Evolutionary conservation across 306 rosid genomes (phyloP).

Genomic region (Canavalia gladiata): DNA sequence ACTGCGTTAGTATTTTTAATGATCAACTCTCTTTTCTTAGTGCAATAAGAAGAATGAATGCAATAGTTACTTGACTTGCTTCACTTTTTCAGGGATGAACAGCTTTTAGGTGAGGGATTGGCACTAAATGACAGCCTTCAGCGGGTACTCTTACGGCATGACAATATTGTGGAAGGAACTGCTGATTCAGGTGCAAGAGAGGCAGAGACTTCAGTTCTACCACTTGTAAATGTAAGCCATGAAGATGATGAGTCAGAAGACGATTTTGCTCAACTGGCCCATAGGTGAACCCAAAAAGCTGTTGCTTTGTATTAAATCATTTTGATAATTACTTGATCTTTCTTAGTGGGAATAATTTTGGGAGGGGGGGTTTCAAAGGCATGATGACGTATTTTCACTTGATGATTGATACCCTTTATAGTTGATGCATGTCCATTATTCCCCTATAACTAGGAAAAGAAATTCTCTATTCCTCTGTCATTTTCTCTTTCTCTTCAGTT

Average conservation of each 20-base stretch:
- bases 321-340: conserved; percentile 16
- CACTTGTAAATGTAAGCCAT: conserved; percentile 76
- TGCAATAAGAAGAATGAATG: conserved; percentile 44
- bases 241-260: conserved; percentile 93
- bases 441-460: conserved; percentile 3
- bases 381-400: conserved; percentile 20
- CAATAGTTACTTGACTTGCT: conserved; percentile 49
- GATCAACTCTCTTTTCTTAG: conserved; percentile 1
- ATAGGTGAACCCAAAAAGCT: conserved; percentile 63
- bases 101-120: conserved; percentile 78
- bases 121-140: conserved; percentile 88
- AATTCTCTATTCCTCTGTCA: background rate
- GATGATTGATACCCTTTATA: conserved; percentile 8
- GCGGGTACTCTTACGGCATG: conserved; percentile 80
- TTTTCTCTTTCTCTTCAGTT: conserved; percentile 22
- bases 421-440: background rate
- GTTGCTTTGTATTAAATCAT: conserved; percentile 24
- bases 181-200: conserved; percentile 55
- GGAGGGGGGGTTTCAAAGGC: background rate
- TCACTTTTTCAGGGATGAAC: conserved; percentile 75
- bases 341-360: background rate
- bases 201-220: conserved; percentile 67
- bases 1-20: conserved; percentile 62
- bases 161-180: conserved; percentile 69
- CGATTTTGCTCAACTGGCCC: conserved; percentile 87